Evolutionary conservation across 495 filamentous ascomycete species (phyloP).

Genomic region (Penicillium soppii): DNA sequence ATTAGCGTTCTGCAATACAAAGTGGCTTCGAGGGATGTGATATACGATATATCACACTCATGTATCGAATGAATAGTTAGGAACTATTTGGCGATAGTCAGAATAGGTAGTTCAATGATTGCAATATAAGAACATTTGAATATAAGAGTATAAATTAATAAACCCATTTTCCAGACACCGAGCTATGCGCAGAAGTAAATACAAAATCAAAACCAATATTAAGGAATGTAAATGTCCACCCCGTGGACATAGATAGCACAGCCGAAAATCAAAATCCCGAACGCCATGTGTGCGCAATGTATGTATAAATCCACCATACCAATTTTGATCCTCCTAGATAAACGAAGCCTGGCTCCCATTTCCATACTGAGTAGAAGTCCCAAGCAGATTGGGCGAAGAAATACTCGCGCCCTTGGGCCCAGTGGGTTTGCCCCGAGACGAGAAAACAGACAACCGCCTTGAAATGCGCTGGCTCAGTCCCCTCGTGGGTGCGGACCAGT

Average conservation of each 20-base stretch:
- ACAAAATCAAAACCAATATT: neutral
- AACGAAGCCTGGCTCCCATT: conserved; percentile 14
- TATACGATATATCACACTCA: conserved; percentile 4
- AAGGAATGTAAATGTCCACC: neutral
- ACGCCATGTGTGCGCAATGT: neutral
- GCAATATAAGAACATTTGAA: neutral
- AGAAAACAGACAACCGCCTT: conserved; percentile 25
- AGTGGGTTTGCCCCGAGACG: conserved; percentile 16
- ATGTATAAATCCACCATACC: neutral
- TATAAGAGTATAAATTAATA: neutral
- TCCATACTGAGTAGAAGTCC: conserved; percentile 32
- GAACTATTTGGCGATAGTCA: too few species aligned
- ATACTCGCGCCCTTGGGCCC: conserved; percentile 26
- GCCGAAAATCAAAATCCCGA: neutral
- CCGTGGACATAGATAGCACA: neutral
- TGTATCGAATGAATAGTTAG: neutral
- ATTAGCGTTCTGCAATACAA: neutral
- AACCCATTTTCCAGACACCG: conserved; percentile 19
- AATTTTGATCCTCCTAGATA: conserved; percentile 6
- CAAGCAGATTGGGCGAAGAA: conserved; percentile 42
- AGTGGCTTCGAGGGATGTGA: neutral
- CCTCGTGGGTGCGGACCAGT: conserved; percentile 17
- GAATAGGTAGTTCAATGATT: too few species aligned
- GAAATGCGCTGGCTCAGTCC: conserved; percentile 31
- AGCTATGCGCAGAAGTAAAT: conserved; percentile 24